Base-by-base conservation (phyloP, 352 stramenopile genomes). In the Albugo candida region DNA sequence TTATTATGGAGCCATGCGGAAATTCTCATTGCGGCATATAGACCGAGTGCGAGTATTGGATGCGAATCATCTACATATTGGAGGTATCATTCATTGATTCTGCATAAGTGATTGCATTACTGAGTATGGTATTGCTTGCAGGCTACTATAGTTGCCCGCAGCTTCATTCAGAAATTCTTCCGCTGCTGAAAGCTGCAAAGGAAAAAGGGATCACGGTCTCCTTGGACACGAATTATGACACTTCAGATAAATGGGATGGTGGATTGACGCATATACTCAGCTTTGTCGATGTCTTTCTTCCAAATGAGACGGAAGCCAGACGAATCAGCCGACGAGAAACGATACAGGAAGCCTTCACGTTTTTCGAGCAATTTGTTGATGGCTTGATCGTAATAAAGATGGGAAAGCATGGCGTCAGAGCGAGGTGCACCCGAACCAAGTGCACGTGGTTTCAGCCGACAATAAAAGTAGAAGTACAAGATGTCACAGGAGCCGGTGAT, bases 201-300 rank as follows among this genome's bases (percentile, higher is more conserved):
- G 60, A 61, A 18, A 65, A 67, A 20, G 77, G 74, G 4, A 68
- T 88, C 20, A 85, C 72, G 13, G 80, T 70, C 12, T 86, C 75
- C 5, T 60, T 91, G 14, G 78, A 91, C 49, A 88, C 73, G 14
- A 91, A 91, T 56, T 91, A 88, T 54, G 78, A 88, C 49, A 66
- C 60, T 19, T 68, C 60, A 14, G 75, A 85, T 54, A 47, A 58
- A 27, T 91, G 78, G 75, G 48, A 55, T 2, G 73, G 63, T 2
- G 24, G 24, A 31, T 31, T 31, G 24, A 13, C 11, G 0, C n/a
- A 53, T 4, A 60, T 87, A 6, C 60, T 80, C 6, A 71, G 71
- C 14, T 64, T 87, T 14, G 56, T 91, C 16, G 73, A 91, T 36
- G 65, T 88, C 18, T 86, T 91, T 42, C 58, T 91, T 53, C 78